These are phyloP conservation scores for Toxicodendron radicans DNA, from an alignment of 345 rosid genomes.

Conservation along the genomic window DNA sequence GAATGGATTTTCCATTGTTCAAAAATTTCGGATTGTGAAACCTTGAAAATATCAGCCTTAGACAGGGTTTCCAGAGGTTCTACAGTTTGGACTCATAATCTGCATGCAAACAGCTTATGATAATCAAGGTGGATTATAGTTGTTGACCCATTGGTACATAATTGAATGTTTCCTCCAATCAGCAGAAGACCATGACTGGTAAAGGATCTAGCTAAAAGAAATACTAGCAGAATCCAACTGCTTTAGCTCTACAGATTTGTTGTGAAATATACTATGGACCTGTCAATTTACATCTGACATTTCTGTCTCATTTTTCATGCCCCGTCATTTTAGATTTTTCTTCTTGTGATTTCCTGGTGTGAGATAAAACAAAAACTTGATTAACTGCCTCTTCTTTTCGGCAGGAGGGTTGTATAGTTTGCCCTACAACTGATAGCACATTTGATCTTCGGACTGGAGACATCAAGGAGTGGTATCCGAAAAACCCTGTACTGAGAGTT, in stretches of 20 bases:
- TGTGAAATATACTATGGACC: neutral
- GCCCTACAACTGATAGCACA: slow-evolving; percentile 89
- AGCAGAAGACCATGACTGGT: neutral
- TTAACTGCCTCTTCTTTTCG: neutral
- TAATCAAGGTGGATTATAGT: neutral
- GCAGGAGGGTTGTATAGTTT: slow-evolving; percentile 92
- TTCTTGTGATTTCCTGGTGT: neutral
- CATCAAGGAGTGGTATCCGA: slow-evolving; percentile 87
- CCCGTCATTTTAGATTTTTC: neutral
- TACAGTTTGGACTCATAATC: neutral
- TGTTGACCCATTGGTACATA: neutral
- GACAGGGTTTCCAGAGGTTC: neutral
- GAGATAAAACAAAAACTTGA: slow-evolving; percentile 6
- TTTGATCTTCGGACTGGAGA: slow-evolving; percentile 78
- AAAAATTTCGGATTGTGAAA: neutral
- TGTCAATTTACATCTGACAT: neutral
- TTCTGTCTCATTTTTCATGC: no score
- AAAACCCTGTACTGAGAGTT: slow-evolving; percentile 81
- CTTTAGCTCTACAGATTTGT: neutral
- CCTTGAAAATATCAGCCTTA: neutral
- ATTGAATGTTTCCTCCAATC: neutral
- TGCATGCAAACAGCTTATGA: neutral
- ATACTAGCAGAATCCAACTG: no score
- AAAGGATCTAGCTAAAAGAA: no score
- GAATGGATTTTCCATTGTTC: neutral